Conservation (phyloP, 208 protist species). For the Acanthamoeba lenticulata region DNA sequence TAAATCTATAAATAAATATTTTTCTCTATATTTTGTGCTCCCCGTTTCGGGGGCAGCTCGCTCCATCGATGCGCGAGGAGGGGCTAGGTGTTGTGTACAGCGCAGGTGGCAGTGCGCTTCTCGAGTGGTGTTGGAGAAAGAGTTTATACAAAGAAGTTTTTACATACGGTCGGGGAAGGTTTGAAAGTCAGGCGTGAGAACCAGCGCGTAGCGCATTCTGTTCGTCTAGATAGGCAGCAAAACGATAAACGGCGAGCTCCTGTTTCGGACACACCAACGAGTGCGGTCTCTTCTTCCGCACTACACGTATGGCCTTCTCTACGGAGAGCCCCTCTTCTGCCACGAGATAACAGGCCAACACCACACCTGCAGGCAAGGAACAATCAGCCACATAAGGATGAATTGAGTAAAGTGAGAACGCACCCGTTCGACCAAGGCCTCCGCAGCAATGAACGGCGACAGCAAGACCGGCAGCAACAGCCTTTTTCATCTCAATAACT, state of each 20-base stretch:
- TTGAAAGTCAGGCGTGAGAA: too few relatives aligned
- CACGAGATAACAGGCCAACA: slow-evolving; percentile 43
- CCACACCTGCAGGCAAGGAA: not conserved
- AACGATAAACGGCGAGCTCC: slow-evolving; percentile 19
- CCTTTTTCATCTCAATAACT: not conserved
- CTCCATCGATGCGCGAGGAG: too few relatives aligned
- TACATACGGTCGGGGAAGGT: too few relatives aligned
- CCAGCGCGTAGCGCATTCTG: too few relatives aligned
- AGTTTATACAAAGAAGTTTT: too few relatives aligned
- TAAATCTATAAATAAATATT: too few relatives aligned
- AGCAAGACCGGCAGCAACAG: not conserved
- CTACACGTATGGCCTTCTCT: not conserved
- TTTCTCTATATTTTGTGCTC: too few relatives aligned
- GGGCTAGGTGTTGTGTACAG: too few relatives aligned
- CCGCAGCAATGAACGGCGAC: slow-evolving; percentile 23
- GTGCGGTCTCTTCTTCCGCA: not conserved
- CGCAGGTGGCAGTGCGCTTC: too few relatives aligned
- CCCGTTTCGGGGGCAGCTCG: too few relatives aligned
- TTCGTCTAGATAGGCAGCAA: not conserved
- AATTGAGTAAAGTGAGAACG: not conserved
- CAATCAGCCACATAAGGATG: not conserved
- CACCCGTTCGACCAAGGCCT: slow-evolving; percentile 7
- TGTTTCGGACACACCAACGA: slow-evolving; percentile 5
- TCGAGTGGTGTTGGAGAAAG: too few relatives aligned
- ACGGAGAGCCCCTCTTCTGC: not conserved